phyloP scores from a whole-genome alignment of 345 rosid species.

The Salix purpurea region DNA sequence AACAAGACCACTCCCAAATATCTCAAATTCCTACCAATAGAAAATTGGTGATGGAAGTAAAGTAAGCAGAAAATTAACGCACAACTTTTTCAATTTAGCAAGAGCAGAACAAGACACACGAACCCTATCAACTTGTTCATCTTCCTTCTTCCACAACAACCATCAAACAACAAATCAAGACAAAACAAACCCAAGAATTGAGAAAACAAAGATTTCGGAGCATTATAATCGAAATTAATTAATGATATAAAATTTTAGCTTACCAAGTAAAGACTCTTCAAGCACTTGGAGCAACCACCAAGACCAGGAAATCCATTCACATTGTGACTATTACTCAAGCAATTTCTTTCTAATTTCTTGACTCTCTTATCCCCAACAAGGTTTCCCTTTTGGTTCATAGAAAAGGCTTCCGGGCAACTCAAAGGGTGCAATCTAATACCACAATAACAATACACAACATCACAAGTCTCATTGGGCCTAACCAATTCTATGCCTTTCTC shows the following conservation, averaged over 20 bases:
- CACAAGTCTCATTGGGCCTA: conserved; percentile 77
- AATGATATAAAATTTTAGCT: background rate
- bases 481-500: conserved; percentile 59
- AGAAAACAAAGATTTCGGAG: background rate
- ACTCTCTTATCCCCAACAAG: conserved; percentile 63
- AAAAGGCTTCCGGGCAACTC: conserved; percentile 69
- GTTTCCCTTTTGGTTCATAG: conserved; percentile 42
- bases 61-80: no score
- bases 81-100: background rate
- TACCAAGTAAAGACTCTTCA: conserved; percentile 60
- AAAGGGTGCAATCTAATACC: conserved; percentile 77
- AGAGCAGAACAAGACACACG: background rate
- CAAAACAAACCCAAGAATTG: background rate
- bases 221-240: background rate
- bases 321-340: conserved; percentile 49
- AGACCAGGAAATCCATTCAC: conserved; percentile 57
- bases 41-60: no score
- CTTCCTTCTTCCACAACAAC: background rate
- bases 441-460: conserved; percentile 77
- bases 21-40: no score
- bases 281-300: conserved; percentile 74
- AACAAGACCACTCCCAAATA: background rate
- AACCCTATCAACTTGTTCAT: background rate
- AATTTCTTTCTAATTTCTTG: conserved; percentile 59
- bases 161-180: background rate